phyloP scores from a whole-genome alignment of 306 rosid species.

The Argentina anserina region DNA sequence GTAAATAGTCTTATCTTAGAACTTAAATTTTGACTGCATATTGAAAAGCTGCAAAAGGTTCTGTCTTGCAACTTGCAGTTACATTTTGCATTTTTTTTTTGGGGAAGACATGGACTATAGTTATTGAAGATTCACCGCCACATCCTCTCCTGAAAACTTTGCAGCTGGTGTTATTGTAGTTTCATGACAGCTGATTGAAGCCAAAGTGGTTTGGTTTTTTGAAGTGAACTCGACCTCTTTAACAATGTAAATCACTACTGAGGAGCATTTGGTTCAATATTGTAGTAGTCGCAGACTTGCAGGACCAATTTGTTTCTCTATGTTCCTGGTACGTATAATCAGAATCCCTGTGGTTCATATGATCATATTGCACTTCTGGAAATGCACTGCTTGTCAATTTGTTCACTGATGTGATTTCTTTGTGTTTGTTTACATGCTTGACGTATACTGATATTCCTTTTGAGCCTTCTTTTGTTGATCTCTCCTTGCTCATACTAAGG shows the following conservation, averaged over 20 bases:
- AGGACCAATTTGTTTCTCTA: neutral
- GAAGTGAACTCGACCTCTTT: neutral
- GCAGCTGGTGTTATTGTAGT: neutral
- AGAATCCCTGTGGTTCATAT: neutral
- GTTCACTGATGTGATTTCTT: neutral
- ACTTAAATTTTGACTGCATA: neutral
- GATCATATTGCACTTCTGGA: neutral
- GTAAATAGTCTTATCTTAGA: neutral
- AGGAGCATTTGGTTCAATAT: neutral
- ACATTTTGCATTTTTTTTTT: neutral
- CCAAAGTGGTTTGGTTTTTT: neutral
- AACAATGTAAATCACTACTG: neutral
- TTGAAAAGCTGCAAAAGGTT: neutral
- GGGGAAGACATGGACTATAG: neutral
- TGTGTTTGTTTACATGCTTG: neutral
- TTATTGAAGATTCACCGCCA: slow-evolving; percentile 7
- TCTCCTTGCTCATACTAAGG: neutral
- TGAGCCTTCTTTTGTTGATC: neutral
- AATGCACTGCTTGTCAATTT: neutral
- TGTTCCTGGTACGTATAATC: neutral
- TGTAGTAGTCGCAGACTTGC: neutral
- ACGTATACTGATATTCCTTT: neutral
- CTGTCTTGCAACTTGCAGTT: neutral
- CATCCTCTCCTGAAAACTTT: neutral
- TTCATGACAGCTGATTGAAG: neutral